phyloP scores from a whole-genome alignment of 352 stramenopile genomes.

The Pythium insidiosum region DNA sequence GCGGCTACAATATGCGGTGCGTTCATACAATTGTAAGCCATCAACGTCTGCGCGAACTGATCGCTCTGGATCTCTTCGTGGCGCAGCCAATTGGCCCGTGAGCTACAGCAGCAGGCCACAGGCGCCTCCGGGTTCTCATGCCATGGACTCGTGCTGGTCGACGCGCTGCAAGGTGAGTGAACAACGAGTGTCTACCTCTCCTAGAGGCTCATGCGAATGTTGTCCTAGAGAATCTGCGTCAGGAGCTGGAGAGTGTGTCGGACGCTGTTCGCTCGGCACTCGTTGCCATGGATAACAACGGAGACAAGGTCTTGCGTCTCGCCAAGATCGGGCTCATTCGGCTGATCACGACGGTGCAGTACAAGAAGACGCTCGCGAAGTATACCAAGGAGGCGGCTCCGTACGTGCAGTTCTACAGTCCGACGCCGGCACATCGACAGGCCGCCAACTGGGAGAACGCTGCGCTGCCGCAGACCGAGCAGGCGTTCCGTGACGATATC shows the following conservation, averaged over 20 bases:
- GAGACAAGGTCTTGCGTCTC: conserved; percentile 41
- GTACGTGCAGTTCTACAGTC: conserved; percentile 56
- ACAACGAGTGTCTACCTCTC: too few relatives aligned
- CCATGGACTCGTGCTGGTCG: conserved; percentile 62
- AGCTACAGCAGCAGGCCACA: conserved; percentile 20
- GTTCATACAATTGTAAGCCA: neutral
- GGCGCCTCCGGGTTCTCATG: conserved; percentile 36
- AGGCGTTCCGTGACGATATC: conserved; percentile 40
- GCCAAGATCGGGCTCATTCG: conserved; percentile 55
- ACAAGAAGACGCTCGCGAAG: conserved; percentile 38
- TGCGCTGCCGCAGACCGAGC: conserved; percentile 48
- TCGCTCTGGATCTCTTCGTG: too few relatives aligned
- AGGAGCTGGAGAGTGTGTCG: conserved; percentile 57
- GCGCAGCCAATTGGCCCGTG: conserved; percentile 32
- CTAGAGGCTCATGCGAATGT: too few relatives aligned
- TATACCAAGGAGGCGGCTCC: conserved; percentile 42
- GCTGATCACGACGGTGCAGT: conserved; percentile 58
- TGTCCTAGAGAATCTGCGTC: conserved; percentile 56
- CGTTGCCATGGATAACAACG: conserved; percentile 50
- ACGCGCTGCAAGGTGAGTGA: conserved; percentile 47
- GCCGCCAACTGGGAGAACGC: conserved; percentile 47
- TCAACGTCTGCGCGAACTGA: too few relatives aligned
- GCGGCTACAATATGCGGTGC: conserved; percentile 77
- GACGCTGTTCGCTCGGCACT: conserved; percentile 42
- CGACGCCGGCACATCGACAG: conserved; percentile 54